Evolutionary conservation across 2,329 filamentous ascomycete genomes (phyloP).

Genomic region (Dactylella cylindrospora): DNA sequence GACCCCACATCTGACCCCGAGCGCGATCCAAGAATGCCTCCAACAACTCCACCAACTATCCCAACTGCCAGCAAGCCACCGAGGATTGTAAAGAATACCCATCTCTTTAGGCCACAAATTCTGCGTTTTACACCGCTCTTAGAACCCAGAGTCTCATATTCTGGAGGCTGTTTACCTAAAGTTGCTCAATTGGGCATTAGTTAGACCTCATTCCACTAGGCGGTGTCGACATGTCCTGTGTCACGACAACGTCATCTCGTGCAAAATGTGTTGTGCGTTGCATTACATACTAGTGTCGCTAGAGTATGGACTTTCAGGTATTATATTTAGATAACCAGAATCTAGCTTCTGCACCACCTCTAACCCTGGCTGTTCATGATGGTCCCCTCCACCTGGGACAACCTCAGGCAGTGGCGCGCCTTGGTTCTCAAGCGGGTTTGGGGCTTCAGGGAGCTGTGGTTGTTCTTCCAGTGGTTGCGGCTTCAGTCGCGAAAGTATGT

Average conservation of each 20-base stretch:
- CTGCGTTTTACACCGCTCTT: background rate
- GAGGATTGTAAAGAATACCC: constrained; percentile 13
- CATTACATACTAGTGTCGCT: background rate
- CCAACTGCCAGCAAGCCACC: constrained; percentile 4
- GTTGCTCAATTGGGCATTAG: background rate
- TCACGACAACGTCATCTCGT: background rate
- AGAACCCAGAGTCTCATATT: background rate
- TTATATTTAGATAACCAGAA: constrained; percentile 5
- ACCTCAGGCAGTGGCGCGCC: constrained; percentile 21
- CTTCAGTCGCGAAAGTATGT: constrained; percentile 22
- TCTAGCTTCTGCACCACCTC: constrained; percentile 36
- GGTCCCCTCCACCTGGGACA: constrained; percentile 13
- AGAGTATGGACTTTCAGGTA: constrained; percentile 5
- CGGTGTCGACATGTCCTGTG: background rate
- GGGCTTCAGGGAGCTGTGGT: constrained; percentile 18
- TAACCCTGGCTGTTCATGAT: constrained; percentile 18
- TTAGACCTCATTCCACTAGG: background rate
- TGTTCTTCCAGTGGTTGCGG: constrained; percentile 7
- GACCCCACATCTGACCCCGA: constrained; percentile 4
- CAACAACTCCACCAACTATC: constrained; percentile 18
- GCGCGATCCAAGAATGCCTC: constrained; percentile 12
- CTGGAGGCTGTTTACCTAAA: constrained; percentile 6
- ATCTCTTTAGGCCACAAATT: constrained; percentile 30
- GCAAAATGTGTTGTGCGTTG: background rate
- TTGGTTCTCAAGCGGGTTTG: constrained; percentile 14